Evolutionary conservation across 2,329 filamentous ascomycete species (phyloP).

Genomic region (Sarocladiaceae sp.): DNA sequence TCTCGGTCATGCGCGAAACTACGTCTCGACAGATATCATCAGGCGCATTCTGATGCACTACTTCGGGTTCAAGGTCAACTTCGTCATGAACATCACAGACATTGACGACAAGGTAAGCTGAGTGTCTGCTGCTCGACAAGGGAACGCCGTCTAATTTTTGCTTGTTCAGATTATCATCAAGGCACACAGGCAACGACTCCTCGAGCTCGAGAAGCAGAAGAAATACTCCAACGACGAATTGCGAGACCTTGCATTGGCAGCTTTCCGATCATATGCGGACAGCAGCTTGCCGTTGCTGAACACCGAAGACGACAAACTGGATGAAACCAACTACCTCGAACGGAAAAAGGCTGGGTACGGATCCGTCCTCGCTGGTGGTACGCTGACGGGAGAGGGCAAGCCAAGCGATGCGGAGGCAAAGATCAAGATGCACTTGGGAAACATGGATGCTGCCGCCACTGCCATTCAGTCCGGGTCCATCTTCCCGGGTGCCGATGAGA

Average conservation of each 20-base stretch:
- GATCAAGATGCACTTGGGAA: slow-evolving; percentile 81
- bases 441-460: slow-evolving; percentile 47
- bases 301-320: slow-evolving; percentile 36
- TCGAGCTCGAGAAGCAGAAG: slow-evolving; percentile 76
- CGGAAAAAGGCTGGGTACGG: slow-evolving; percentile 50
- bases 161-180: slow-evolving; percentile 49
- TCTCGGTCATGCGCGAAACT: slow-evolving; percentile 72
- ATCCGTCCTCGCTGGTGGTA: slow-evolving; percentile 49
- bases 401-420: slow-evolving; percentile 79
- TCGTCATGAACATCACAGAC: slow-evolving; percentile 82
- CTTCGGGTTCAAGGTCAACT: slow-evolving; percentile 69
- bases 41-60: slow-evolving; percentile 70
- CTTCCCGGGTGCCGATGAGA: slow-evolving; percentile 55
- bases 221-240: slow-evolving; percentile 42
- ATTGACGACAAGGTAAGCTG: slow-evolving; percentile 55
- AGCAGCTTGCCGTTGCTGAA: slow-evolving; percentile 51
- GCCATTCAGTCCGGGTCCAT: slow-evolving; percentile 45
- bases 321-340: slow-evolving; percentile 45
- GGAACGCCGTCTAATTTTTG: no score
- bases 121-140: neutral
- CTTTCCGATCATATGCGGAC: slow-evolving; percentile 53
- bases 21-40: slow-evolving; percentile 77
- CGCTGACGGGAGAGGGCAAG: slow-evolving; percentile 52
- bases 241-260: slow-evolving; percentile 42
- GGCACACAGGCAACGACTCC: slow-evolving; percentile 73